Percentiles rank a stretch among this genome's conserved stretches.
phyloP scores from a whole-genome alignment of 164 flowering plant genomes.

The Chimonanthus salicifolius region DNA sequence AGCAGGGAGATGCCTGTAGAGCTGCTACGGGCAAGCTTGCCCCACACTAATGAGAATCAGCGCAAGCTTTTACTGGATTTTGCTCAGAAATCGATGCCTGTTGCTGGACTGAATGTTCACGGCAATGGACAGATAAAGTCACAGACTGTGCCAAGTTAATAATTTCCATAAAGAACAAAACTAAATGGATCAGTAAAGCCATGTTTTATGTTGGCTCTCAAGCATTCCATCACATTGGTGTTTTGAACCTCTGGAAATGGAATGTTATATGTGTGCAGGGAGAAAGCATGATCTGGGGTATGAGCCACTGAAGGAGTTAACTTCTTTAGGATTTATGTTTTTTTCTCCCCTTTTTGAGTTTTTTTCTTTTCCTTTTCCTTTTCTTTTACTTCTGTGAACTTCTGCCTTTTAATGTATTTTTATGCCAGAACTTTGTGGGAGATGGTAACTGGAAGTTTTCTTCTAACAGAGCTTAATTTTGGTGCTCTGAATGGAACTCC shows the following conservation, averaged over 20 bases:
- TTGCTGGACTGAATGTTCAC: slow-evolving; percentile 32
- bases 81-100: slow-evolving; percentile 66
- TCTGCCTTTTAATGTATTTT: slow-evolving; percentile 20
- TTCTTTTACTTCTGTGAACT: neutral
- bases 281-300: neutral
- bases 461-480: slow-evolving; percentile 36
- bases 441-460: slow-evolving; percentile 25
- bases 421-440: slow-evolving; percentile 20
- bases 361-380: neutral
- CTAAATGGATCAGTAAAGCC: neutral
- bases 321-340: neutral
- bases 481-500: slow-evolving; percentile 35
- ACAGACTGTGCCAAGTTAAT: slow-evolving; percentile 38
- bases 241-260: neutral
- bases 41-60: slow-evolving; percentile 83
- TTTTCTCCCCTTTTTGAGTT: slow-evolving; percentile 2
- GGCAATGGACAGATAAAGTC: slow-evolving; percentile 31
- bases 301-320: neutral
- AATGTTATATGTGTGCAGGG: neutral
- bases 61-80: slow-evolving; percentile 63
- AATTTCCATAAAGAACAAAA: too few species aligned
- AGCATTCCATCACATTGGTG: neutral
- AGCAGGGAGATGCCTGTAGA: slow-evolving; percentile 86
- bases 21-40: slow-evolving; percentile 78
- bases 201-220: neutral